Evolutionary conservation across 805 yeast genomes (phyloP), one percentile per base, ranked within the genome.

Genomic region (Zygosaccharomyces gambellarensis): DNA sequence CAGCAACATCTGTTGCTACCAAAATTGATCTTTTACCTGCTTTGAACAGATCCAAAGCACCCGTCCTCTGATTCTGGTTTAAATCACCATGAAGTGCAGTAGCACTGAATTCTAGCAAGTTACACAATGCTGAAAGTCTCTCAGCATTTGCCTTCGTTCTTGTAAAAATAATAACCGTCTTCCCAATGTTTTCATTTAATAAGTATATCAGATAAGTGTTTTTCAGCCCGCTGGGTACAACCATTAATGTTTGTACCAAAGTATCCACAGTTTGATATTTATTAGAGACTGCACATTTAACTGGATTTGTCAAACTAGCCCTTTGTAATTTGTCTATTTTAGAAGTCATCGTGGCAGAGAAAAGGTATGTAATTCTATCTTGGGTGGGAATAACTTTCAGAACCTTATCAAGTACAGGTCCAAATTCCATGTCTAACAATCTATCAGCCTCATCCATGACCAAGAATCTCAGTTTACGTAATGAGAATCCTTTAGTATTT

Each of bases 381-480:
- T 88, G 85, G 36, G 80, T 76, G 7, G 99, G 99, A 36, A 92
- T 85, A 44, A 88, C 80, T 55, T 82, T 84, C 48, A 92, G 73
- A 54, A 92, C 87, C 65, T 85, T 85, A 63, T 89, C 96, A 55
- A 92, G 74, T 12, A 90, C 96, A 36, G 96, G 96, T 11, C 97
- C 97, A 62, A 92, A 92, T 66, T 92, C 99, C 87, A 92, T 81
- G 72, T 94, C 99, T 61, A 92, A 74, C 57, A 92, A 77, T 65
- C 99, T 78, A 70, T 92, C 99, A 21, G 99, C 99, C 72, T 92
- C 99, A 70, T 92, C 99, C 85, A 92, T 85, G 4, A 92, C 96
- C 50, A 92, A 75, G 65, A 75, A 92, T 65, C 86, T 84, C 62
- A 92, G 74, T 47, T 83, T 83, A 53, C 87, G 79, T 57, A 92